Conservation (phyloP, 805 yeast species). For the Starmerella apicola region DNA sequence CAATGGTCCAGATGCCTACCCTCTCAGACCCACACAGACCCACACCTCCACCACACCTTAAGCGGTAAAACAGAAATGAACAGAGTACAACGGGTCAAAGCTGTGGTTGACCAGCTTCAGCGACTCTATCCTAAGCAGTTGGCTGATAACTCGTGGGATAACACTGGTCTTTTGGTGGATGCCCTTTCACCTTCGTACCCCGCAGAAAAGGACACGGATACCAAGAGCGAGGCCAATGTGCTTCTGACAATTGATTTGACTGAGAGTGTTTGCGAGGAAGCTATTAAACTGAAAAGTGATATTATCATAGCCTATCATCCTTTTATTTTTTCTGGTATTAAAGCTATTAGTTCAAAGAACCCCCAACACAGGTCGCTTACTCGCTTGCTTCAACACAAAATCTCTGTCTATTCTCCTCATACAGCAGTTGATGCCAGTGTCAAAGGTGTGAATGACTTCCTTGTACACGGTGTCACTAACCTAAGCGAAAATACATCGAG, state of each 20-base stretch:
- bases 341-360: conserved; percentile 50
- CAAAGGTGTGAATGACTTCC: conserved; percentile 93
- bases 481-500: conserved; percentile 21
- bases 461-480: conserved; percentile 47
- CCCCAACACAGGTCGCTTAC: conserved; percentile 75
- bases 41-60: too few relatives aligned
- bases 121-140: conserved; percentile 64
- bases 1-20: too few relatives aligned
- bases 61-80: too few relatives aligned
- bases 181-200: conserved; percentile 28
- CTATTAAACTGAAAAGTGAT: conserved; percentile 41
- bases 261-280: conserved; percentile 72
- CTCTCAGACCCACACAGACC: too few relatives aligned
- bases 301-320: conserved; percentile 86
- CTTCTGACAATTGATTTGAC: conserved; percentile 80
- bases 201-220: conserved; percentile 4
- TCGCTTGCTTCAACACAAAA: conserved; percentile 57
- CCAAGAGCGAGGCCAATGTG: conserved; percentile 27
- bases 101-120: conserved; percentile 34
- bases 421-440: conserved; percentile 88
- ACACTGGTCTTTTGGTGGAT: conserved; percentile 82
- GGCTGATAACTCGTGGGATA: conserved; percentile 90
- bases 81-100: conserved; percentile 7
- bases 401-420: conserved; percentile 89
- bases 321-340: conserved; percentile 80